Evolutionary conservation across 2,329 filamentous ascomycete genomes (phyloP).

Genomic region (Fusarium sp.): DNA sequence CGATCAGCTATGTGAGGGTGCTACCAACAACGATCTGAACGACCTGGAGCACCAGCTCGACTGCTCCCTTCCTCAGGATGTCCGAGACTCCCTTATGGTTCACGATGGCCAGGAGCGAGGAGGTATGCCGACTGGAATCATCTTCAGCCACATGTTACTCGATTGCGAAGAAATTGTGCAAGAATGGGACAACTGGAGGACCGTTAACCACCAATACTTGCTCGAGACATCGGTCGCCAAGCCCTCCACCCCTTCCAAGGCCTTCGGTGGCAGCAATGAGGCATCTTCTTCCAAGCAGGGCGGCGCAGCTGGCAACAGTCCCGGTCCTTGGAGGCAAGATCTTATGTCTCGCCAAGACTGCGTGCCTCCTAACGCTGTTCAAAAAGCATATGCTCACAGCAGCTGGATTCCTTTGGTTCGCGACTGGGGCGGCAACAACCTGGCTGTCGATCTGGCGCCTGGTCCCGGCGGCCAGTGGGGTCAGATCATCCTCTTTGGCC

Average conservation of each 20-base stretch:
- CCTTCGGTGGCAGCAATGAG: conserved; percentile 75
- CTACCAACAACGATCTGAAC: conserved; percentile 94
- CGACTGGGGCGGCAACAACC: conserved; percentile 98
- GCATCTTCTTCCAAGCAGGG: conserved; percentile 78
- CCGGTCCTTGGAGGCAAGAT: conserved; percentile 84
- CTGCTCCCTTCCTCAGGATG: conserved; percentile 91
- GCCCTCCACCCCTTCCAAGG: conserved; percentile 78
- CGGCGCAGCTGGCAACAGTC: conserved; percentile 68
- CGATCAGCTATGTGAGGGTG: conserved; percentile 93
- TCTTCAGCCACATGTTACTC: conserved; percentile 95
- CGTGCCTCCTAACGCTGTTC: conserved; percentile 87
- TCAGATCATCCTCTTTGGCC: conserved; percentile 95
- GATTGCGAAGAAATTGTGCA: conserved; percentile 99
- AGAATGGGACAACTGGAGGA: conserved; percentile 97
- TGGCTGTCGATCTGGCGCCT: conserved; percentile 92
- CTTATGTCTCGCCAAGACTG: conserved; percentile 88
- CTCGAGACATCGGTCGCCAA: conserved; percentile 70
- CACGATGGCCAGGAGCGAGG: conserved; percentile 99
- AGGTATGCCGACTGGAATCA: conserved; percentile 89
- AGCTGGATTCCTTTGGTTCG: conserved; percentile 96
- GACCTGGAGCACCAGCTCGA: conserved; percentile 97
- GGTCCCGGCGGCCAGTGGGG: conserved; percentile 94
- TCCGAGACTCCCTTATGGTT: conserved; percentile 89
- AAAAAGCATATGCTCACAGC: conserved; percentile 93
- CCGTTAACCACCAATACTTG: conserved; percentile 92